Evolutionary conservation across 768 basidiomycete genomes (phyloP).

Genomic region (Porphyrellus cyaneotinctus): DNA sequence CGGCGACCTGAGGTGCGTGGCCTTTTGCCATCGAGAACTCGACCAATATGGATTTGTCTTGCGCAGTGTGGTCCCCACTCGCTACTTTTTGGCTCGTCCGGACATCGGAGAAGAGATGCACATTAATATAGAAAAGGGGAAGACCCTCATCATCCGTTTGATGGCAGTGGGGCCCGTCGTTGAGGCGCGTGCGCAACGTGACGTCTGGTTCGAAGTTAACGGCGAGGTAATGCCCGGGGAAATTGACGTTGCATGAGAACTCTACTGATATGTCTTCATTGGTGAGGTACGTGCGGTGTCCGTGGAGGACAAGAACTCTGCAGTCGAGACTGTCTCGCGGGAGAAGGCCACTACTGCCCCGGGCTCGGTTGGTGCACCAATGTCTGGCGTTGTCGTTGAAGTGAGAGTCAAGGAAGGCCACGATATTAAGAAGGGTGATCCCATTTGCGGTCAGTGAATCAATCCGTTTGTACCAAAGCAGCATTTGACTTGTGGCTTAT

Average conservation of each 20-base stretch:
- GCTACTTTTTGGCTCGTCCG: conserved; percentile 94
- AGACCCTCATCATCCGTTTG: conserved; percentile 93
- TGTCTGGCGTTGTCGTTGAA: conserved; percentile 98
- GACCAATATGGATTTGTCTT: conserved; percentile 13
- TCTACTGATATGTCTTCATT: conserved; percentile 13
- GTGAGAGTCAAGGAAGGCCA: conserved; percentile 97
- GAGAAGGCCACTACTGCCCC: conserved; percentile 94
- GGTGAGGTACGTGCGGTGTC: conserved; percentile 85
- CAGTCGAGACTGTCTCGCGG: conserved; percentile 89
- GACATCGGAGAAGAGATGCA: conserved; percentile 94
- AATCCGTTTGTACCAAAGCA: conserved; percentile 16
- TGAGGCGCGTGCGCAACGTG: conserved; percentile 86
- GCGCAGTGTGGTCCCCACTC: conserved; percentile 87
- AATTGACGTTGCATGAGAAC: conserved; percentile 8
- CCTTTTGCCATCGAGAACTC: conserved; percentile 1
- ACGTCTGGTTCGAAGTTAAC: conserved; percentile 98
- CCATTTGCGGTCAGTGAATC: conserved; percentile 70
- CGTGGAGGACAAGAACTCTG: conserved; percentile 96
- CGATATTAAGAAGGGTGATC: conserved; percentile 98
- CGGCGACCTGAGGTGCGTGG: conserved; percentile 81
- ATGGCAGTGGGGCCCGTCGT: conserved; percentile 95
- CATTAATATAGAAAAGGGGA: conserved; percentile 93
- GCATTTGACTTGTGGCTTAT: conserved; percentile 14
- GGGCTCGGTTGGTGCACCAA: conserved; percentile 95
- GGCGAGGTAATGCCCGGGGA: conserved; percentile 62